These are phyloP conservation scores for Sporothrix pallida DNA, from an alignment of 2,329 filamentous ascomycete species.

Conservation along the genomic window DNA sequence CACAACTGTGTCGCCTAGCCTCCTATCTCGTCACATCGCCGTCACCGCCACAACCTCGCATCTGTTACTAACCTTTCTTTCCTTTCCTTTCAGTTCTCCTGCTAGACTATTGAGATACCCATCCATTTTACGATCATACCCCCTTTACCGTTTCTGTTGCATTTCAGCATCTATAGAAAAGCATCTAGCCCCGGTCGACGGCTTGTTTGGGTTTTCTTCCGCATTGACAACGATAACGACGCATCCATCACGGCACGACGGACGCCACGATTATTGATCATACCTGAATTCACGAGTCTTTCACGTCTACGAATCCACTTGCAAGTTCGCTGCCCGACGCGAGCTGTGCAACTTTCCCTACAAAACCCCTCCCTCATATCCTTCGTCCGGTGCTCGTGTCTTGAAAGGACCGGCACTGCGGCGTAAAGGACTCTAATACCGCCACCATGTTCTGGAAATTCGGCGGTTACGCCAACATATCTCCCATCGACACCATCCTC, in stretches of 20 bases:
- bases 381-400: conserved; percentile 30
- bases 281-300: background rate
- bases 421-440: conserved; percentile 19
- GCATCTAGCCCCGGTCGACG: conserved; percentile 10
- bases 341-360: background rate
- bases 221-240: background rate
- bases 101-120: conserved; percentile 35
- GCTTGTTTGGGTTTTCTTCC: conserved; percentile 6
- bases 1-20: background rate
- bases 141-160: conserved; percentile 13
- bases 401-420: conserved; percentile 25
- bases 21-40: background rate
- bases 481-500: conserved; percentile 93
- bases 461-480: conserved; percentile 97
- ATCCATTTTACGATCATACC: conserved; percentile 19
- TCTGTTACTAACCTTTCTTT: background rate
- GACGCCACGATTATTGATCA: background rate
- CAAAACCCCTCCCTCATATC: background rate
- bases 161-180: conserved; percentile 32
- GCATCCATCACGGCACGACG: background rate
- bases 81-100: conserved; percentile 3
- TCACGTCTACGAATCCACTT: background rate
- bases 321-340: background rate
- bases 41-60: background rate
- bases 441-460: conserved; percentile 97